Conservation (phyloP, 345 rosid species). For the Pistacia integerrima region DNA sequence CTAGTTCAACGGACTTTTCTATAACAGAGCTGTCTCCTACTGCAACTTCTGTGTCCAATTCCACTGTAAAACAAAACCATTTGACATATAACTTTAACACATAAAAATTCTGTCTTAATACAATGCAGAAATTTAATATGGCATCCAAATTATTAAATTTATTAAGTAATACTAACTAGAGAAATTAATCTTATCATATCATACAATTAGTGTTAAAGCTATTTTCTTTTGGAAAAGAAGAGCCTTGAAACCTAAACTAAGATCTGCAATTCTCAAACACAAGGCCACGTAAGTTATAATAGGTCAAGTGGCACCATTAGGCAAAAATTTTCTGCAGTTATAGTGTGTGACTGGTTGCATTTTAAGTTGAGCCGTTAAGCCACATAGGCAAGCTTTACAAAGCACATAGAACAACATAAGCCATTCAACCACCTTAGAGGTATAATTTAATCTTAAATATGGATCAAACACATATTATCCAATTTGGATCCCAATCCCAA, state of each 20-base stretch:
- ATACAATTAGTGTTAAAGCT: not conserved
- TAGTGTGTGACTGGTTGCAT: not conserved
- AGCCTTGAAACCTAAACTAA: too few species aligned
- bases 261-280: not conserved
- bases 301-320: not conserved
- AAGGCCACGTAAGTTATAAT: not conserved
- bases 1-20: slow-evolving; percentile 40
- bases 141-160: not conserved
- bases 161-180: not conserved
- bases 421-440: not conserved
- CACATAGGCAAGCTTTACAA: slow-evolving; percentile 10
- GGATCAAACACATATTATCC: not conserved
- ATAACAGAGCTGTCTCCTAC: slow-evolving; percentile 33
- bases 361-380: not conserved
- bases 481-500: too few species aligned
- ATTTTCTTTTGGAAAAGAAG: not conserved
- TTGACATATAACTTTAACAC: not conserved
- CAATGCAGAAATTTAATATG: not conserved
- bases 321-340: not conserved
- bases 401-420: not conserved
- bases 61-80: slow-evolving; percentile 41
- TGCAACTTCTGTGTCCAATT: slow-evolving; percentile 41
- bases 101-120: not conserved
- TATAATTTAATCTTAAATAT: not conserved
- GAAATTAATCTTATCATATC: not conserved